Percentiles rank a stretch among this genome's conserved stretches.
These are phyloP conservation scores for Scheffersomyces lignicola DNA, from an alignment of 1,139 yeast species.

Conservation along the genomic window DNA sequence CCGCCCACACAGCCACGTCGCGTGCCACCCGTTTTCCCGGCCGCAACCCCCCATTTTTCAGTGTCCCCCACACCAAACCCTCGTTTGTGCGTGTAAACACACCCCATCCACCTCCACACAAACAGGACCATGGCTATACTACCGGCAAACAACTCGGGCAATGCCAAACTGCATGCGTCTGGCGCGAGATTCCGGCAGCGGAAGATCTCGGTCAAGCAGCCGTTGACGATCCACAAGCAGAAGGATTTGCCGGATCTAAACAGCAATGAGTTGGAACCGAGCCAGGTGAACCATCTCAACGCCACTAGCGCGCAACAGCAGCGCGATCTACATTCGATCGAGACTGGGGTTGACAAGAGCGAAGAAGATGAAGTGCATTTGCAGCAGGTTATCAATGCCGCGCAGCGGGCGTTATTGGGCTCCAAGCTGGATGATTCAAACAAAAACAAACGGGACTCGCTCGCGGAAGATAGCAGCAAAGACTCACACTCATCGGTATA, in stretches of 20 bases:
- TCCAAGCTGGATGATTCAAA: constrained; percentile 17
- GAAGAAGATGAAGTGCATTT: constrained; percentile 97
- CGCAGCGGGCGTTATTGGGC: constrained; percentile 58
- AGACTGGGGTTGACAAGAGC: constrained; percentile 97
- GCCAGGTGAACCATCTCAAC: constrained; percentile 45
- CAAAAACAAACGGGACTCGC: constrained; percentile 10
- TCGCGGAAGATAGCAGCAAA: constrained; percentile 6
- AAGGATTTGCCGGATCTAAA: constrained; percentile 69
- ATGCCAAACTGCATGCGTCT: constrained; percentile 36
- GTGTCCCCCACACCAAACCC: too few species aligned
- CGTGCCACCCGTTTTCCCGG: too few species aligned
- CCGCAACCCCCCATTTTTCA: too few species aligned
- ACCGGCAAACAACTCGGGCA: constrained; percentile 31
- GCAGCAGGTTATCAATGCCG: constrained; percentile 83
- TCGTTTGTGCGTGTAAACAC: too few species aligned
- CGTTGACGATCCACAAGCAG: constrained; percentile 77
- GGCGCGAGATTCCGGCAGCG: constrained; percentile 86
- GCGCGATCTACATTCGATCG: constrained; percentile 85
- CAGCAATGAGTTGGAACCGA: constrained; percentile 43
- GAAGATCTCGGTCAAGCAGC: constrained; percentile 87
- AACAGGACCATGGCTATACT: constrained; percentile 29
- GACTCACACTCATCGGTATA: constrained; percentile 50
- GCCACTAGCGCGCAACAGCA: constrained; percentile 57
- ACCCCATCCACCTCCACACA: too few species aligned
- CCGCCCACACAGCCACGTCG: too few species aligned